Percentiles rank a stretch among this genome's conserved stretches.
These are phyloP conservation scores for Aspergillus coremiiformis DNA, from an alignment of 495 filamentous ascomycete species.

Conservation along the genomic window DNA sequence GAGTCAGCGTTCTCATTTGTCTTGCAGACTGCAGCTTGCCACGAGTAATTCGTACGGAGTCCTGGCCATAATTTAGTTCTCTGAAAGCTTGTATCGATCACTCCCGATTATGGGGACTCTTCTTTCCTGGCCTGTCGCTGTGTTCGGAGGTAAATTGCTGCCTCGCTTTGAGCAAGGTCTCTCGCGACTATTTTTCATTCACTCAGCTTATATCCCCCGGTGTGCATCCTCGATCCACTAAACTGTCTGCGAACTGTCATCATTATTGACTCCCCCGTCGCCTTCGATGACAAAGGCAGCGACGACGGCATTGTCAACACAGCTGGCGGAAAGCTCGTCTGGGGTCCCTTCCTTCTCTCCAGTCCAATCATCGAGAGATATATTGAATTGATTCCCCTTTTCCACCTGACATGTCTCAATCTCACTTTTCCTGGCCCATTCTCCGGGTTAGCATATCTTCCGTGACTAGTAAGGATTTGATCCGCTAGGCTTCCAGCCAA, in stretches of 20 bases:
- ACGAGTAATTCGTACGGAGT: too few species aligned
- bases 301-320: constrained; percentile 20
- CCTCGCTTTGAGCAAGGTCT: constrained; percentile 35
- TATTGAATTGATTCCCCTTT: too few species aligned
- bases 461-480: background rate
- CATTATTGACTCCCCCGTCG: constrained; percentile 39
- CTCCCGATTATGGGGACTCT: too few species aligned
- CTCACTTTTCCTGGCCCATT: too few species aligned
- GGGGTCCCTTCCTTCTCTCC: constrained; percentile 31
- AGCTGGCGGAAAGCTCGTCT: constrained; percentile 30
- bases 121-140: too few species aligned
- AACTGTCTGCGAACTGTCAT: constrained; percentile 37
- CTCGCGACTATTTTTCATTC: constrained; percentile 38
- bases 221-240: too few species aligned
- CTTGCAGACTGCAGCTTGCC: constrained; percentile 16
- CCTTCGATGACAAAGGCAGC: constrained; percentile 34
- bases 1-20: constrained; percentile 42
- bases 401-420: too few species aligned
- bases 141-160: constrained; percentile 26
- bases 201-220: constrained; percentile 38
- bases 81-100: too few species aligned
- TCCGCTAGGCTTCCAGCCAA: background rate
- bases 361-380: too few species aligned
- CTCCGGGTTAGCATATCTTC: too few species aligned
- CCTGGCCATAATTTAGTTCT: too few species aligned